phyloP scores from a whole-genome alignment of 129 eudicot genomes.

The Helianthus tuberosus region DNA sequence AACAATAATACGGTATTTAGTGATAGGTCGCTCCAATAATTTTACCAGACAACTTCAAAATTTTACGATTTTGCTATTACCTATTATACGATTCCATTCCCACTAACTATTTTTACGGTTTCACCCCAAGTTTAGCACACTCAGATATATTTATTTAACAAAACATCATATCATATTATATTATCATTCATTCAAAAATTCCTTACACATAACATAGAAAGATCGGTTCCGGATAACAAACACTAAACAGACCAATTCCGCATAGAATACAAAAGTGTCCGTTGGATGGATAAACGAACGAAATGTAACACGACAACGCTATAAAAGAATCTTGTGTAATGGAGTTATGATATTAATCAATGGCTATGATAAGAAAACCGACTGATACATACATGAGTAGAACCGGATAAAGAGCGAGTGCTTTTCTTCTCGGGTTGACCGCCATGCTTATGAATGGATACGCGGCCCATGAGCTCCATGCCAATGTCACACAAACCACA shows the following conservation, averaged over 20 bases:
- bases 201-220: conserved; percentile 19
- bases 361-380: conserved; percentile 94
- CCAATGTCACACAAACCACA: conserved; percentile 79
- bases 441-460: conserved; percentile 98
- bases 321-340: conserved; percentile 31
- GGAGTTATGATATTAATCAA: conserved; percentile 32
- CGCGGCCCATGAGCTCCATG: conserved; percentile 99
- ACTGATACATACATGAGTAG: conserved; percentile 96
- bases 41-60: too few relatives aligned
- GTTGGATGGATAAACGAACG: not conserved
- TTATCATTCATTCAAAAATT: conserved; percentile 22
- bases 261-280: conserved; percentile 4
- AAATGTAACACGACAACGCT: not conserved
- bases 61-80: too few relatives aligned
- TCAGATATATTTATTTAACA: not conserved
- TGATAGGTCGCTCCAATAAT: too few relatives aligned
- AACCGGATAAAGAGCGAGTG: conserved; percentile 94
- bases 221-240: not conserved
- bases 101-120: not conserved
- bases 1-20: too few relatives aligned
- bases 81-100: too few relatives aligned
- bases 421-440: conserved; percentile 90
- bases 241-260: not conserved
- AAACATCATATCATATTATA: not conserved
- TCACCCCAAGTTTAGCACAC: not conserved